Percentiles rank a stretch among this genome's conserved stretches.
phyloP scores from a whole-genome alignment of 306 rosid genomes.

The Trifolium fragiferum region DNA sequence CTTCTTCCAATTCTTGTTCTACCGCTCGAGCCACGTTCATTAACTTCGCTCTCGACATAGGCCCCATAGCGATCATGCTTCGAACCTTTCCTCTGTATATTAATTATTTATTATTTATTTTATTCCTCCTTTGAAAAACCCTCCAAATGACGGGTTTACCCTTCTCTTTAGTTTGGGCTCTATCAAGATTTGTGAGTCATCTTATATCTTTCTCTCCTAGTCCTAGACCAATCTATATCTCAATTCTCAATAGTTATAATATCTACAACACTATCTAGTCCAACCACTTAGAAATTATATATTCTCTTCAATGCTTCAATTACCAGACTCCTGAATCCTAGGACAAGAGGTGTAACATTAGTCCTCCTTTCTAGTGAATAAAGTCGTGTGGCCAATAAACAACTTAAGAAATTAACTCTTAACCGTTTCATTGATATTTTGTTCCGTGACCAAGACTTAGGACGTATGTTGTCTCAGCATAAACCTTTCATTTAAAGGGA shows the following conservation, averaged over 20 bases:
- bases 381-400: neutral
- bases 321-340: neutral
- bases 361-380: neutral
- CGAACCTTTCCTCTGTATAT: too few relatives aligned
- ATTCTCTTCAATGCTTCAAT: neutral
- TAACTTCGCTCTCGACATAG: too few relatives aligned
- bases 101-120: too few relatives aligned
- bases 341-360: neutral
- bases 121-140: too few relatives aligned
- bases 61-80: too few relatives aligned
- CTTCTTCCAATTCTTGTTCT: too few relatives aligned
- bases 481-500: slow-evolving; percentile 21
- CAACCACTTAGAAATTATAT: neutral
- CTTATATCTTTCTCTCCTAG: neutral
- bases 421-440: neutral
- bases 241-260: neutral
- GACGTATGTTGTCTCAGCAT: neutral
- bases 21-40: too few relatives aligned
- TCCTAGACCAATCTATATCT: neutral
- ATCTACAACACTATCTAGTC: neutral
- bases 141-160: too few relatives aligned
- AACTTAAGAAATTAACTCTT: neutral
- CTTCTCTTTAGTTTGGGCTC: too few relatives aligned
- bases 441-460: neutral
- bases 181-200: too few relatives aligned